Conservation (phyloP, 192 early-diverging fungal species). For the Phycomyces blakesleeanus region DNA sequence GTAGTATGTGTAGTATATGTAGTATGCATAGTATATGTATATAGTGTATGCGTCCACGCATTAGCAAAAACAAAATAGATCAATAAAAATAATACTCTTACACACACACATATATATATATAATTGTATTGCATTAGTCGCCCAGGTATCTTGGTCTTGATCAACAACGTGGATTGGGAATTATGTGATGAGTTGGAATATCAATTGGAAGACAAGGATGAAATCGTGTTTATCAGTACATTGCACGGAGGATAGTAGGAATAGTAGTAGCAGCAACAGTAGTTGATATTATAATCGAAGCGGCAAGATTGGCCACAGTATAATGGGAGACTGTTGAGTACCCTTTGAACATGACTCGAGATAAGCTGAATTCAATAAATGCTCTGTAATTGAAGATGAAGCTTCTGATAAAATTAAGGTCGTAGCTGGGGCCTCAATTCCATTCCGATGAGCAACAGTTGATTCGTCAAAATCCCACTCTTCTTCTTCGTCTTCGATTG, state of each 20-base stretch:
- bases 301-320: slow-evolving; percentile 22
- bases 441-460: not conserved
- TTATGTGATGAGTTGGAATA: slow-evolving; percentile 87
- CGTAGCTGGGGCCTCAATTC: slow-evolving; percentile 19
- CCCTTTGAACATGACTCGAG: not conserved
- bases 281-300: slow-evolving; percentile 16
- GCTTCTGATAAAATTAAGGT: slow-evolving; percentile 1
- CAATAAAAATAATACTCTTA: too few species aligned
- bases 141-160: slow-evolving; percentile 90
- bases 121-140: slow-evolving; percentile 47
- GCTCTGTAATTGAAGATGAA: not conserved
- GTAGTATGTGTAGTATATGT: too few species aligned
- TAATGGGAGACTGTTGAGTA: slow-evolving; percentile 4
- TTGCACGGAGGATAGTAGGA: slow-evolving; percentile 84
- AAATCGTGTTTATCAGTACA: slow-evolving; percentile 95
- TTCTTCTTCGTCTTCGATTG: not conserved
- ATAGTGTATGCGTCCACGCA: too few species aligned
- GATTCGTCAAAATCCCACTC: slow-evolving; percentile 18
- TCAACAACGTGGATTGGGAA: slow-evolving; percentile 97
- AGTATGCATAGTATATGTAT: too few species aligned
- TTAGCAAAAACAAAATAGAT: too few species aligned
- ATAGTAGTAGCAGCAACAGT: slow-evolving; percentile 10
- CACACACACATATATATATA: too few species aligned
- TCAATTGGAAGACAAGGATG: slow-evolving; percentile 69
- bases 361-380: slow-evolving; percentile 22